Conservation (phyloP, 2,329 filamentous ascomycete species). For the Kalmusia sp. region DNA sequence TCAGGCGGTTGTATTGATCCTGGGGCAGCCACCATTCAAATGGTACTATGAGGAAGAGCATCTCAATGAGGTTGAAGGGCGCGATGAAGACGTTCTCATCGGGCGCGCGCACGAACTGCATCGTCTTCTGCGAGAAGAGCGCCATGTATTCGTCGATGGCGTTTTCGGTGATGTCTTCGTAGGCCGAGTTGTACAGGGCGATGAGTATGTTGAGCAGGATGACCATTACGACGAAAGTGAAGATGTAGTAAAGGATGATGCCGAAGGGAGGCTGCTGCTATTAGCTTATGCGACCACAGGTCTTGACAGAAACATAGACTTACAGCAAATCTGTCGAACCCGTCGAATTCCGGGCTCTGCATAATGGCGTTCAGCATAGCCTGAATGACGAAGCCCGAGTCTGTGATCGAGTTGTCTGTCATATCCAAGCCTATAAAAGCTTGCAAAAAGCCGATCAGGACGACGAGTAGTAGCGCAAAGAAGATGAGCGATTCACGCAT, state of each 20-base stretch:
- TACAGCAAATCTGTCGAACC: conserved; percentile 83
- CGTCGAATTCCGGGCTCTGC: conserved; percentile 87
- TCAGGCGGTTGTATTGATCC: conserved; percentile 76
- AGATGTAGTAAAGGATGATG: conserved; percentile 94
- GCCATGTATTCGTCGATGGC: conserved; percentile 96
- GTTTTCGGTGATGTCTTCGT: conserved; percentile 92
- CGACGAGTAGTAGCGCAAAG: conserved; percentile 85
- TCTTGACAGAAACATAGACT: conserved; percentile 10
- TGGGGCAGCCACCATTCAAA: conserved; percentile 97
- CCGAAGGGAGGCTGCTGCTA: conserved; percentile 76
- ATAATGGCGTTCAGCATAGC: conserved; percentile 90
- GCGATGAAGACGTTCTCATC: conserved; percentile 99
- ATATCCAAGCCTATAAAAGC: conserved; percentile 92
- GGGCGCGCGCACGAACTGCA: conserved; percentile 94
- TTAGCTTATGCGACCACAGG: conserved; percentile 11
- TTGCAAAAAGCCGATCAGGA: conserved; percentile 88
- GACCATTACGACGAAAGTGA: conserved; percentile 97
- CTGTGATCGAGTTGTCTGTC: conserved; percentile 68
- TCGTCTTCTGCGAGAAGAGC: conserved; percentile 90
- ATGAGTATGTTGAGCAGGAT: conserved; percentile 95
- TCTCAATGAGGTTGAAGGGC: conserved; percentile 92
- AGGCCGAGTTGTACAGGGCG: conserved; percentile 94
- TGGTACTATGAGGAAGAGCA: conserved; percentile 77
- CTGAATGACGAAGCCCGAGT: conserved; percentile 77
- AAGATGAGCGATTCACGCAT: conserved; percentile 83